phyloP scores from a whole-genome alignment of 2,329 filamentous ascomycete genomes.

The Chrysoporthe deuterocubensis region DNA sequence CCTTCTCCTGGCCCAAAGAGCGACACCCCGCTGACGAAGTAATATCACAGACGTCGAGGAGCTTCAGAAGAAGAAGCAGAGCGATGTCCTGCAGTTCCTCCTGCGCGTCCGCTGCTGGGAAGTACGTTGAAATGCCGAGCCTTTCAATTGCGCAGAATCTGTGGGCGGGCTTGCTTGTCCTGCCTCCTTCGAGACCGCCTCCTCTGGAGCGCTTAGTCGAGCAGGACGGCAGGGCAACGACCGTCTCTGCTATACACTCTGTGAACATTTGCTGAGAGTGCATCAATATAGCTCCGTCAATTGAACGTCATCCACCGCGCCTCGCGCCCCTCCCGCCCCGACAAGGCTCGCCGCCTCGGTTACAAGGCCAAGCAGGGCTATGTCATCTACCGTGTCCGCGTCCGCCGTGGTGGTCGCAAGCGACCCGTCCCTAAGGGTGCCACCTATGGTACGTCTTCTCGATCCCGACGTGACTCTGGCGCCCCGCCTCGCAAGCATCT shows the following conservation, averaged over 20 bases:
- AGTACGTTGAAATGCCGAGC: slow-evolving; percentile 68
- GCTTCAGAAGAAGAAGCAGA: slow-evolving; percentile 99
- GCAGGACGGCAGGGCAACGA: slow-evolving; percentile 41
- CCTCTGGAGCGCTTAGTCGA: slow-evolving; percentile 2
- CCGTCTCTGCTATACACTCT: slow-evolving; percentile 90
- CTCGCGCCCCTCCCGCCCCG: slow-evolving; percentile 95
- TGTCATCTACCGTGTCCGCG: slow-evolving; percentile 99
- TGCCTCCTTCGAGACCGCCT: slow-evolving; percentile 14
- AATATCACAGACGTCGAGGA: slow-evolving; percentile 78
- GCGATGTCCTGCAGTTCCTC: slow-evolving; percentile 99
- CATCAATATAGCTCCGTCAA: slow-evolving; percentile 99
- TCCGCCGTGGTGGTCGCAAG: slow-evolving; percentile 99
- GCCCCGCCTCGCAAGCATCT: background rate
- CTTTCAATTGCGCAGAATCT: slow-evolving; percentile 33
- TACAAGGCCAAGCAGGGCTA: slow-evolving; percentile 99
- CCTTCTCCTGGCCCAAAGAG: background rate
- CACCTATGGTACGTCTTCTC: slow-evolving; percentile 76
- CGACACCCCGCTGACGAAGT: slow-evolving; percentile 20
- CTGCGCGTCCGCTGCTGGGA: slow-evolving; percentile 99
- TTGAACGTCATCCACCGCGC: slow-evolving; percentile 99
- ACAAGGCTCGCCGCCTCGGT: slow-evolving; percentile 99
- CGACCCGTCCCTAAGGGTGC: slow-evolving; percentile 94
- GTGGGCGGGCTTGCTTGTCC: slow-evolving; percentile 33
- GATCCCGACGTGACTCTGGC: background rate
- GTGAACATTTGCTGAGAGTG: slow-evolving; percentile 99